Base-by-base conservation (phyloP, 208 protist species). In the Wallacemonas sp. region DNA sequence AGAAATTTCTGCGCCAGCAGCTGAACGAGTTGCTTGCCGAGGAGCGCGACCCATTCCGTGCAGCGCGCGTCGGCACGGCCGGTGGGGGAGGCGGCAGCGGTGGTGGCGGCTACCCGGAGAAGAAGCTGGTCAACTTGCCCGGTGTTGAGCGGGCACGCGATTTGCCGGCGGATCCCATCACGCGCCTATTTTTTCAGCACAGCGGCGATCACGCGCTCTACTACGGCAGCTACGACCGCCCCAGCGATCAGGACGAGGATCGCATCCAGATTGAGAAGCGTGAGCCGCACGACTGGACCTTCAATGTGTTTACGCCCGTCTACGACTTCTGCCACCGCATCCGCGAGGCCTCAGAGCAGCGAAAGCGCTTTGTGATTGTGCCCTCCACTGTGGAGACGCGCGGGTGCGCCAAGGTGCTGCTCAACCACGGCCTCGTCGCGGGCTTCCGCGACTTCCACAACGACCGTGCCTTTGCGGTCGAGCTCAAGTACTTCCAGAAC, bases 381-480 rank as follows among this genome's bases (percentile, higher is more conserved):
- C 92, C 92, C 7, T 91, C 92, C 1, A 97, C 89, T 1, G 1
- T 91, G 4, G 92, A 97, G 67, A 97, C 92, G 38, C 83, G 86
- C 29, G 92, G 92, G 31, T 93, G 88, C 62, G 92, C 92, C 22
- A 77, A 84, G 78, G 83, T 97, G 57, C 59, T 97, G 87, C 81
- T 91, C 20, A 72, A 94, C 32, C 92, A 97, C 73, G 92, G 92
- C 28, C 79, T 97, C 25, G 87, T 97, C 18, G 79, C 86, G 11
- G 92, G 92, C 33, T 95, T 97, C 69, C 88, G 92, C 26, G 92
- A 97, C 69, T 97, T 97, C 71, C 87, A 94, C 77, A 97, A 97
- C 67, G 87, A 94, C 63, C 86, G 89, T 23, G 92, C 92, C 57
- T 97, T 97, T 57, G 92, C 87, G 1, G 86, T 97, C 45, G 92